Conservation (phyloP, 768 basidiomycete species). For the Lactarius evosmus region DNA sequence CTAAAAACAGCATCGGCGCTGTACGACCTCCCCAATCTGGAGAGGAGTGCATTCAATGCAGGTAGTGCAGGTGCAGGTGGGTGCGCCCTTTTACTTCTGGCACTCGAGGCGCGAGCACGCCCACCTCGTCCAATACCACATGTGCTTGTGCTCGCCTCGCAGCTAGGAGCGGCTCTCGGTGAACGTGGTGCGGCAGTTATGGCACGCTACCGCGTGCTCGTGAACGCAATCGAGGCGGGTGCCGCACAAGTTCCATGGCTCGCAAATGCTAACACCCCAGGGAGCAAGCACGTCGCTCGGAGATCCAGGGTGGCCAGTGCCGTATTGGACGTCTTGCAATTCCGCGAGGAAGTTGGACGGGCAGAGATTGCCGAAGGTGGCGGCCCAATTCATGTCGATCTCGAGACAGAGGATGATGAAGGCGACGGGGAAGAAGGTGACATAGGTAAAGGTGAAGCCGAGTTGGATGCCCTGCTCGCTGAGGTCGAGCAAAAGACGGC, state of each 20-base stretch:
- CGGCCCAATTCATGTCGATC: constrained; percentile 40
- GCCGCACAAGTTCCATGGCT: constrained; percentile 73
- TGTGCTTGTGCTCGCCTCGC: constrained; percentile 31
- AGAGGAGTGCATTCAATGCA: constrained; percentile 32
- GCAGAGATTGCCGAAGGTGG: constrained; percentile 37
- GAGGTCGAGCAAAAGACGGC: constrained; percentile 5
- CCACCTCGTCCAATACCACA: constrained; percentile 22
- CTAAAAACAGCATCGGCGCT: constrained; percentile 46
- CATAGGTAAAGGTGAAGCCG: constrained; percentile 2
- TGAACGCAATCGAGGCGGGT: constrained; percentile 57
- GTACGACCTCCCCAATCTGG: constrained; percentile 38
- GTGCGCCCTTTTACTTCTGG: constrained; percentile 65
- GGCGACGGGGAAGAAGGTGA: constrained; percentile 27
- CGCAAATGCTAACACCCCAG: constrained; percentile 42
- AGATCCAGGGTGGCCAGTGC: constrained; percentile 64
- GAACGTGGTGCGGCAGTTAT: constrained; percentile 59
- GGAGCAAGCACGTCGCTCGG: constrained; percentile 46
- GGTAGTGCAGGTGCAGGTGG: constrained; percentile 36
- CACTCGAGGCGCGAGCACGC: constrained; percentile 64
- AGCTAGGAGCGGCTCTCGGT: constrained; percentile 49
- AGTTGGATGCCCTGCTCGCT: constrained; percentile 9
- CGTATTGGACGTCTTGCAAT: constrained; percentile 65
- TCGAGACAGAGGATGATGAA: constrained; percentile 35
- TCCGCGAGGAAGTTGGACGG: constrained; percentile 60
- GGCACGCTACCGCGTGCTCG: constrained; percentile 64